Evolutionary conservation across 495 filamentous ascomycete species (phyloP).

Genomic region (Pseudoneurospora amorphoporcata): DNA sequence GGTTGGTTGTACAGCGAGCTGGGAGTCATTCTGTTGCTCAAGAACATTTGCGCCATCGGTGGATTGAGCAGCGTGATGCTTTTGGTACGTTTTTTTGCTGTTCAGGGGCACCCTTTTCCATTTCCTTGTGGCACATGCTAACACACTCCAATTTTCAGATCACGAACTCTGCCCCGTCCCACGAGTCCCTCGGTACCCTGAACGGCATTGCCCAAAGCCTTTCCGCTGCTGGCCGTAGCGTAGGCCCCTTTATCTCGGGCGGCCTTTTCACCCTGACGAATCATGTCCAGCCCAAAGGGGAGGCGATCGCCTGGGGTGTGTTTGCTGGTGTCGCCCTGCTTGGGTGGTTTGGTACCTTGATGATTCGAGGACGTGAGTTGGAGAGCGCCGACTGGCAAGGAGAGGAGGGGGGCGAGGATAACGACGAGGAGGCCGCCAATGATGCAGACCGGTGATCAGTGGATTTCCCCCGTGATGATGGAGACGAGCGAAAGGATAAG

Average conservation of each 20-base stretch:
- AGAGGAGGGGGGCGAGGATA: constrained; percentile 15
- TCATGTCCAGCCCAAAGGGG: constrained; percentile 65
- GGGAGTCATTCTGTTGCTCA: constrained; percentile 68
- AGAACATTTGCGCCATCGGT: constrained; percentile 80
- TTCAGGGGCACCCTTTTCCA: not conserved
- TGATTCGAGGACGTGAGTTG: constrained; percentile 55
- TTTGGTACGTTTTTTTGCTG: constrained; percentile 45
- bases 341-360: constrained; percentile 66
- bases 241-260: constrained; percentile 82
- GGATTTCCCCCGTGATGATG: not conserved
- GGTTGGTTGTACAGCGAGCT: constrained; percentile 64
- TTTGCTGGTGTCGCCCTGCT: constrained; percentile 70
- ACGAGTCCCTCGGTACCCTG: constrained; percentile 77
- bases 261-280: constrained; percentile 67
- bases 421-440: constrained; percentile 5
- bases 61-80: constrained; percentile 83
- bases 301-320: constrained; percentile 69
- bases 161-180: constrained; percentile 82
- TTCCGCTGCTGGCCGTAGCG: constrained; percentile 78
- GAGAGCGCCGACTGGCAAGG: constrained; percentile 38
- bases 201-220: constrained; percentile 94
- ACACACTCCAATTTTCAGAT: constrained; percentile 41
- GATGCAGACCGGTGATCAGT: not conserved
- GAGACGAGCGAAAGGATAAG: not conserved
- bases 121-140: not conserved